These are phyloP conservation scores for Pleomassaria siparia DNA, from an alignment of 2,329 filamentous ascomycete species.

Conservation along the genomic window DNA sequence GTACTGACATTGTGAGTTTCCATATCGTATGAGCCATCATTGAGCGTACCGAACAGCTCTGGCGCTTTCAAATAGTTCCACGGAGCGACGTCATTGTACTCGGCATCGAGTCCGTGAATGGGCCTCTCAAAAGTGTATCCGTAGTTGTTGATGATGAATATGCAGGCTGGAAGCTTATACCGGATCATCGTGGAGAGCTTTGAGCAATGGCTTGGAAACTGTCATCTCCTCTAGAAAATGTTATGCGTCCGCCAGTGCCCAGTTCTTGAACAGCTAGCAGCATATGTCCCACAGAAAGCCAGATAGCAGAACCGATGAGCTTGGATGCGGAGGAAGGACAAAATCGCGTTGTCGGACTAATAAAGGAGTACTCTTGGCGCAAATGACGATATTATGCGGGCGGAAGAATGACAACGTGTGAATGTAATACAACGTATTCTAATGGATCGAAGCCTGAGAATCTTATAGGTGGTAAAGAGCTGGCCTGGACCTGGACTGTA, in stretches of 20 bases:
- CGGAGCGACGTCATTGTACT: slow-evolving; percentile 25
- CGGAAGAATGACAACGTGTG: slow-evolving; percentile 51
- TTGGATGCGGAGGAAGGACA: slow-evolving; percentile 38
- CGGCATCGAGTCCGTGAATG: slow-evolving; percentile 35
- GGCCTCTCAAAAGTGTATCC: slow-evolving; percentile 46
- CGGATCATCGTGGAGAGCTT: slow-evolving; percentile 42
- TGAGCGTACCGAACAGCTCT: slow-evolving; percentile 23
- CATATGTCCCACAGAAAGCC: slow-evolving; percentile 64
- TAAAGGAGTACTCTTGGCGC: slow-evolving; percentile 60
- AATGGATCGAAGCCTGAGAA: slow-evolving; percentile 46
- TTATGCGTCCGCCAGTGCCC: slow-evolving; percentile 24
- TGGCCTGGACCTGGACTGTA: slow-evolving; percentile 5
- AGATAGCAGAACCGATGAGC: slow-evolving; percentile 57
- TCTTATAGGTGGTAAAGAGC: slow-evolving; percentile 4
- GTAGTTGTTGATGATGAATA: slow-evolving; percentile 42
- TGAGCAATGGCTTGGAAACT: slow-evolving; percentile 44
- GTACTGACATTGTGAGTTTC: slow-evolving; percentile 43
- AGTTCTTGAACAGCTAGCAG: slow-evolving; percentile 54
- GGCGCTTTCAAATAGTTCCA: slow-evolving; percentile 22
- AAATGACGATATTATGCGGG: slow-evolving; percentile 57
- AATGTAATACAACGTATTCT: slow-evolving; percentile 54
- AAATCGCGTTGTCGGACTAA: slow-evolving; percentile 15
- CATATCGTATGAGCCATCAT: slow-evolving; percentile 42
- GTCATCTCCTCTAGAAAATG: slow-evolving; percentile 41
- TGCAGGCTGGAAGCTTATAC: slow-evolving; percentile 32